Percentiles rank a stretch among this genome's conserved stretches.
These are phyloP conservation scores for Nidularia sp. DNA, from an alignment of 768 basidiomycete species.

Conservation along the genomic window DNA sequence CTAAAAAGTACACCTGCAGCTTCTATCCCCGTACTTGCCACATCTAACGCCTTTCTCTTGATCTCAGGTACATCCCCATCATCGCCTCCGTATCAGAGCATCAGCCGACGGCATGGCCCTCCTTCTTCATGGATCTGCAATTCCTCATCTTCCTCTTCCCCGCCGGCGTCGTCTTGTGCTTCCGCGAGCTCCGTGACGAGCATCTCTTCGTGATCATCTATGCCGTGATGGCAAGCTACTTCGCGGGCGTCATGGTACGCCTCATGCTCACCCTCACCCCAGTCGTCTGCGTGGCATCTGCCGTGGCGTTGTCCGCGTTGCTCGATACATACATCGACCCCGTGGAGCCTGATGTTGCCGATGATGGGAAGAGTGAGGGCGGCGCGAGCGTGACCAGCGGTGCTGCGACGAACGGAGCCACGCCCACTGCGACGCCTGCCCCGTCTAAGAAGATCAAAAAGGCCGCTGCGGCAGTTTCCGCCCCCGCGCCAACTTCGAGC, in stretches of 20 bases:
- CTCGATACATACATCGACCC: conserved; percentile 92
- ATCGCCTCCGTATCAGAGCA: conserved; percentile 99
- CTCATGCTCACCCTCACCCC: conserved; percentile 97
- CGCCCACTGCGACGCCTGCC: conserved; percentile 22
- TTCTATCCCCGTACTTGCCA: not conserved
- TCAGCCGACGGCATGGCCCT: conserved; percentile 99
- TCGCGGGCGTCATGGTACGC: conserved; percentile 99
- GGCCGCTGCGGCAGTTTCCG: conserved; percentile 26
- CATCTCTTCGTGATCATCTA: conserved; percentile 99
- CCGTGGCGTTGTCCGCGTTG: conserved; percentile 84
- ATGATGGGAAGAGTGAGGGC: conserved; percentile 25
- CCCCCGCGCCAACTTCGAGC: conserved; percentile 21
- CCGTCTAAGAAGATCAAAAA: conserved; percentile 62
- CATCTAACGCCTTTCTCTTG: conserved; percentile 4
- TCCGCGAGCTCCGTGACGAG: conserved; percentile 92
- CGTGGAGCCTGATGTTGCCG: conserved; percentile 48
- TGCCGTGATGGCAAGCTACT: conserved; percentile 93
- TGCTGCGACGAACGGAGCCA: conserved; percentile 14
- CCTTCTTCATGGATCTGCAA: conserved; percentile 99
- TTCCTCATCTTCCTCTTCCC: conserved; percentile 98
- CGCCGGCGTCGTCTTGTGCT: conserved; percentile 91
- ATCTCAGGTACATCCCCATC: conserved; percentile 82
- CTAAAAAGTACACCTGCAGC: conserved; percentile 69
- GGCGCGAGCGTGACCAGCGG: conserved; percentile 10
- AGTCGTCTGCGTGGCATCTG: conserved; percentile 90